A percentile compares a stretch with the other conserved stretches of the same genome.
These are phyloP conservation scores for Marasmius sp. DNA, from an alignment of 1,284 basidiomycete species.

Conservation along the genomic window DNA sequence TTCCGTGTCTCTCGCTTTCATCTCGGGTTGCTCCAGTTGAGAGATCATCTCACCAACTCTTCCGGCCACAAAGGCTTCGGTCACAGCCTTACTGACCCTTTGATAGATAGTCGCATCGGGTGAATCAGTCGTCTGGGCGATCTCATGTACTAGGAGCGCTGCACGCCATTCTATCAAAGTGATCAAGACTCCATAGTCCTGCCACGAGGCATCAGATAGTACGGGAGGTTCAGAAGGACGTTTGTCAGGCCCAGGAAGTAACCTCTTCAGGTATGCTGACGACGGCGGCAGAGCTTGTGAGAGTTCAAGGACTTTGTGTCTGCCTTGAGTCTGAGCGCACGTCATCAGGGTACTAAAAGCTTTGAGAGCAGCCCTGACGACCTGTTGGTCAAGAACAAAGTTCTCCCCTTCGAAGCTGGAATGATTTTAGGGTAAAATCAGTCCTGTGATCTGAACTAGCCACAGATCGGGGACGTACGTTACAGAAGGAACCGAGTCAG, in stretches of 20 bases:
- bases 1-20: slow-evolving; percentile 30
- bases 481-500: slow-evolving; percentile 61
- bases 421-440: not conserved
- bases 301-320: not conserved
- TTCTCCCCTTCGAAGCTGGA: slow-evolving; percentile 76
- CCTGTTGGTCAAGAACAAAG: slow-evolving; percentile 73
- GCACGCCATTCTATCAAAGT: slow-evolving; percentile 62
- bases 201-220: slow-evolving; percentile 31
- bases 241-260: slow-evolving; percentile 30
- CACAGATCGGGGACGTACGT: slow-evolving; percentile 42
- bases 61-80: slow-evolving; percentile 65
- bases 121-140: slow-evolving; percentile 36
- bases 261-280: slow-evolving; percentile 48
- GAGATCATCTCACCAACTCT: slow-evolving; percentile 52
- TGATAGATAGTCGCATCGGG: slow-evolving; percentile 55
- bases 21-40: slow-evolving; percentile 19
- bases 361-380: slow-evolving; percentile 69
- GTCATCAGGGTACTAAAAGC: slow-evolving; percentile 39
- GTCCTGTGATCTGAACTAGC: not conserved
- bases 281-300: slow-evolving; percentile 42
- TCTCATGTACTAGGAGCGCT: slow-evolving; percentile 53
- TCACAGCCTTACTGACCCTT: slow-evolving; percentile 60
- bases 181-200: slow-evolving; percentile 39
- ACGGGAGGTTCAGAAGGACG: slow-evolving; percentile 11
- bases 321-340: not conserved